phyloP scores from a whole-genome alignment of 2,329 filamentous ascomycete species.

The Epichloe typhina region DNA sequence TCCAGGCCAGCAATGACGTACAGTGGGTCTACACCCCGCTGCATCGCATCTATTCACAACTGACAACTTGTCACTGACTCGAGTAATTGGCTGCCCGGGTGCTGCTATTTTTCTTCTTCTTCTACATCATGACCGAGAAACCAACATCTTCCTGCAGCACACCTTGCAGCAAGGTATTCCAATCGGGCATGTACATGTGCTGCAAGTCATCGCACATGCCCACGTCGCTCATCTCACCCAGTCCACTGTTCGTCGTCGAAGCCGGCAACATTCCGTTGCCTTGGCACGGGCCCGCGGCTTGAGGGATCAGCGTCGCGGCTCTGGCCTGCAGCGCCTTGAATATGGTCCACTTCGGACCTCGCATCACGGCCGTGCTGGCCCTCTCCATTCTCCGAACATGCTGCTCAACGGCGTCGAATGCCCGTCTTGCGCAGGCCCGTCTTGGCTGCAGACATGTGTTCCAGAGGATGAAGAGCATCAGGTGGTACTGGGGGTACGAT shows the following conservation, averaged over 20 bases:
- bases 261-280: not conserved
- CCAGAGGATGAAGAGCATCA: slow-evolving; percentile 30
- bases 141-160: slow-evolving; percentile 15
- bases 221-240: not conserved
- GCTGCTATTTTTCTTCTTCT: too few relatives aligned
- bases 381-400: slow-evolving; percentile 6
- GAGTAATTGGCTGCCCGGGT: too few relatives aligned
- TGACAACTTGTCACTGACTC: too few relatives aligned
- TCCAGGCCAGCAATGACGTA: not conserved
- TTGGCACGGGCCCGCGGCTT: not conserved
- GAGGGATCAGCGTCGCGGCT: slow-evolving; percentile 12
- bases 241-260: not conserved
- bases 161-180: slow-evolving; percentile 17
- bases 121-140: slow-evolving; percentile 9
- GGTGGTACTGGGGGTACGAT: slow-evolving; percentile 29
- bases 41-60: too few relatives aligned
- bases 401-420: slow-evolving; percentile 16
- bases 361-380: not conserved
- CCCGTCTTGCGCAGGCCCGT: slow-evolving; percentile 14
- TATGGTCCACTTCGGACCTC: slow-evolving; percentile 18
- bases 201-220: slow-evolving; percentile 4
- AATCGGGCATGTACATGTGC: slow-evolving; percentile 13
- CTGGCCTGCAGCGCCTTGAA: slow-evolving; percentile 18
- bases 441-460: slow-evolving; percentile 26
- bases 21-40: too few relatives aligned